These are phyloP conservation scores for Xylariaceae sp. DNA, from an alignment of 2,329 filamentous ascomycete genomes.

Conservation along the genomic window DNA sequence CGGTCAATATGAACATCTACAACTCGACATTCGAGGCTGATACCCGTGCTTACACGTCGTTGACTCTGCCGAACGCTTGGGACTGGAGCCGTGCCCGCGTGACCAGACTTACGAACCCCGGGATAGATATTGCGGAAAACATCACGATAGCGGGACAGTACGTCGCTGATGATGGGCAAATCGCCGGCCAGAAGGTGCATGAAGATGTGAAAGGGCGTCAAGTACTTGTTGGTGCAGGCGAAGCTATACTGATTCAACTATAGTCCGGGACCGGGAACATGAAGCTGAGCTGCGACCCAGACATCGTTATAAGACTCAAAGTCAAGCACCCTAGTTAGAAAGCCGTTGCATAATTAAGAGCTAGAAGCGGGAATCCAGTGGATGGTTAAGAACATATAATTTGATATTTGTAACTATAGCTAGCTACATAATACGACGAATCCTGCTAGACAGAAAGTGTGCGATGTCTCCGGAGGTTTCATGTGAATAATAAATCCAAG, in stretches of 20 bases:
- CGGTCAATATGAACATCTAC: constrained; percentile 5
- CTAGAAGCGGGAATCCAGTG: too few relatives aligned
- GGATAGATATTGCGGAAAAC: constrained; percentile 2
- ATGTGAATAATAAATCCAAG: too few relatives aligned
- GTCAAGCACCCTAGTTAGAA: too few relatives aligned
- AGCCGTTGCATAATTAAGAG: too few relatives aligned
- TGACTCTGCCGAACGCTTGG: background rate
- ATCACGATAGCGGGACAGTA: constrained; percentile 4
- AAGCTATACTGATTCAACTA: constrained; percentile 5
- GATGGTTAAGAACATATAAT: too few relatives aligned
- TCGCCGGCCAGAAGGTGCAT: background rate
- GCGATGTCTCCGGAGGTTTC: too few relatives aligned
- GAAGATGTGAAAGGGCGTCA: background rate
- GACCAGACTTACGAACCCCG: constrained; percentile 1
- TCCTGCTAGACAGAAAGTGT: too few relatives aligned
- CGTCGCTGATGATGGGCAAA: background rate
- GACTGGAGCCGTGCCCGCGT: constrained; percentile 1
- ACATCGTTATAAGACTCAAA: too few relatives aligned
- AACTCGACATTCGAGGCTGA: constrained; percentile 3
- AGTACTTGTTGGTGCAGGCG: constrained; percentile 2
- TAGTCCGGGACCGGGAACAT: too few relatives aligned
- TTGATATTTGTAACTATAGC: too few relatives aligned
- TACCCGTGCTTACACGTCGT: constrained; percentile 1
- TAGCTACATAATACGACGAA: too few relatives aligned
- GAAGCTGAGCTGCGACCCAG: too few relatives aligned